These are phyloP conservation scores for Phyllosticta ampelicida DNA, from an alignment of 2,329 filamentous ascomycete species.

Conservation along the genomic window DNA sequence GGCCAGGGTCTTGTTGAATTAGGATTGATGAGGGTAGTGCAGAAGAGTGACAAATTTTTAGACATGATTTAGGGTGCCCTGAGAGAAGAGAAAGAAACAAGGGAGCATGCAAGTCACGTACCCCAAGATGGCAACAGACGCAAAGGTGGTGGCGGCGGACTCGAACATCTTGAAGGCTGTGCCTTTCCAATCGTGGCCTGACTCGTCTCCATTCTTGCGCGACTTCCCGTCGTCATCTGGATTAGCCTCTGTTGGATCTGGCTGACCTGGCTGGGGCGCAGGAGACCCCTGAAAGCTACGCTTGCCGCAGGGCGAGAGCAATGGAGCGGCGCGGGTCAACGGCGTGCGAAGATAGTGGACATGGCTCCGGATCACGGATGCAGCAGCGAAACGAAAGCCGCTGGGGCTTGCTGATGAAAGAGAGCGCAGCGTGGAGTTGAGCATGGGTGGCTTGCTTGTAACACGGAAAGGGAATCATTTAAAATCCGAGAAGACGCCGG, in stretches of 20 bases:
- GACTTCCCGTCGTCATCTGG: background rate
- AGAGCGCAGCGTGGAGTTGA: background rate
- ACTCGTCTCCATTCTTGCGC: background rate
- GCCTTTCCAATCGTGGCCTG: conserved; percentile 19
- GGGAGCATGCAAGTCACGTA: conserved; percentile 12
- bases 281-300: conserved; percentile 7
- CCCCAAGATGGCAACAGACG: conserved; percentile 40
- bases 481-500: conserved; percentile 10
- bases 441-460: background rate
- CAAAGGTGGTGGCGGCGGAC: conserved; percentile 39
- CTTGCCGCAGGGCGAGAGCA: background rate
- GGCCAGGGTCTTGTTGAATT: background rate
- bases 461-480: background rate
- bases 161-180: conserved; percentile 44
- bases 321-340: background rate
- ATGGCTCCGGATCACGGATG: background rate
- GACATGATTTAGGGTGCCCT: background rate
- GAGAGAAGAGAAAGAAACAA: background rate
- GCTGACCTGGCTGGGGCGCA: conserved; percentile 8
- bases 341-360: background rate
- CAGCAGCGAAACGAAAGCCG: background rate
- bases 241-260: conserved; percentile 4
- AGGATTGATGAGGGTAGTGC: background rate
- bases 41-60: background rate
- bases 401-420: background rate